phyloP scores from a whole-genome alignment of 106 monocot genomes.

The Phalaenopsis equestris region DNA sequence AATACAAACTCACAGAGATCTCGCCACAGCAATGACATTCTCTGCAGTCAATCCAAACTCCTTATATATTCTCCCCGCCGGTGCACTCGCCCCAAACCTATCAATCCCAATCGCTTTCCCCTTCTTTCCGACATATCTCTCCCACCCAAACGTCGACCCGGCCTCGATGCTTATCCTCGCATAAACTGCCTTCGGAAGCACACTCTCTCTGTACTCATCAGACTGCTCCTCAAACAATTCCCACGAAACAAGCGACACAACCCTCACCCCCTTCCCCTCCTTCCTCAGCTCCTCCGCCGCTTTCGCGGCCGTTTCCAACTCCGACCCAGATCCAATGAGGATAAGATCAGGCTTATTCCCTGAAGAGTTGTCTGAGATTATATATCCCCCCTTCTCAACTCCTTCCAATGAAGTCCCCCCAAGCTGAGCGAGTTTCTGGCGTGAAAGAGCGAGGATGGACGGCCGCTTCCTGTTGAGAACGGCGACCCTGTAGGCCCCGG shows the following conservation, averaged over 20 bases:
- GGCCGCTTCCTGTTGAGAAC: slow-evolving; percentile 58
- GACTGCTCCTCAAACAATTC: slow-evolving; percentile 73
- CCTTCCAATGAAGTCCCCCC: slow-evolving; percentile 62
- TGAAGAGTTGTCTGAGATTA: slow-evolving; percentile 59
- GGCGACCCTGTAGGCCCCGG: slow-evolving; percentile 63
- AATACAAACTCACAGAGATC: slow-evolving; percentile 25
- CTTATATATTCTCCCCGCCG: slow-evolving; percentile 67
- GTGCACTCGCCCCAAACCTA: slow-evolving; percentile 72
- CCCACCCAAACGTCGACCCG: slow-evolving; percentile 61
- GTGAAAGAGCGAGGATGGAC: slow-evolving; percentile 58
- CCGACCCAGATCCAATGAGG: slow-evolving; percentile 57
- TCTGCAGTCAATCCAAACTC: slow-evolving; percentile 63
- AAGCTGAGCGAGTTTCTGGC: slow-evolving; percentile 71
- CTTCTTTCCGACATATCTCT: slow-evolving; percentile 45
- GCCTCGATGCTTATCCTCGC: slow-evolving; percentile 70
- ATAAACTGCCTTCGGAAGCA: slow-evolving; percentile 39
- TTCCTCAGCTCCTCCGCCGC: slow-evolving; percentile 66
- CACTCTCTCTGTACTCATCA: slow-evolving; percentile 65
- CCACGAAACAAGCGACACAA: slow-evolving; percentile 67
- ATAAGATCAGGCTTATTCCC: slow-evolving; percentile 60
- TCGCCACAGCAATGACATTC: slow-evolving; percentile 43
- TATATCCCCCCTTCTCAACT: slow-evolving; percentile 69
- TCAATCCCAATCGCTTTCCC: slow-evolving; percentile 78
- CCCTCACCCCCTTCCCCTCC: slow-evolving; percentile 52
- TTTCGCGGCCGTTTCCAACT: slow-evolving; percentile 72